These are phyloP conservation scores for Apiospora phragmitis DNA, from an alignment of 2,329 filamentous ascomycete species.

Conservation along the genomic window DNA sequence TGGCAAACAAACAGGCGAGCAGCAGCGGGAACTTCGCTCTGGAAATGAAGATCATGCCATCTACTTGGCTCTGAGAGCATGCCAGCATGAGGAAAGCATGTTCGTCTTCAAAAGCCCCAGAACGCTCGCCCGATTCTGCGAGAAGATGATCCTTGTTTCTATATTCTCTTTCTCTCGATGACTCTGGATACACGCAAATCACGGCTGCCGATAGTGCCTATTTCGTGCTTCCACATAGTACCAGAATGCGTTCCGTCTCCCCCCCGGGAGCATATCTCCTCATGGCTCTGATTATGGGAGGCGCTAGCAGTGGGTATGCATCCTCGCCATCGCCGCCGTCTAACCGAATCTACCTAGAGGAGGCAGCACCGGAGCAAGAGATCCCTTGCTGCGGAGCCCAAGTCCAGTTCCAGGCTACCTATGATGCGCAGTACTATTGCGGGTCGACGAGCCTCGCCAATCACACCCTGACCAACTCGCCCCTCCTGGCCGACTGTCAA, in stretches of 20 bases:
- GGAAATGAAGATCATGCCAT: not conserved
- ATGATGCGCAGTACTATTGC: not conserved
- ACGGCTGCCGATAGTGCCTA: no score
- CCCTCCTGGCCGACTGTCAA: not conserved
- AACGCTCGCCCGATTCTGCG: not conserved
- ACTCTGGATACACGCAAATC: rapidly evolving
- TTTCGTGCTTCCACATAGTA: not conserved
- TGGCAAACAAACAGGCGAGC: not conserved
- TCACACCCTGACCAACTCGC: not conserved
- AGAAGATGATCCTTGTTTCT: not conserved
- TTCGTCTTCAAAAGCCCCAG: not conserved
- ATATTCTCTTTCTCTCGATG: no score
- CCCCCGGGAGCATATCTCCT: not conserved
- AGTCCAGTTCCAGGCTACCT: not conserved
- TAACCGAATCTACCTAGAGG: not conserved
- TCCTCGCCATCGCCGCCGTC: not conserved
- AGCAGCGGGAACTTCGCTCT: not conserved
- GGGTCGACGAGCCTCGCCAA: not conserved
- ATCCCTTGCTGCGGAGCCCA: not conserved
- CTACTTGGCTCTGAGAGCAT: not conserved
- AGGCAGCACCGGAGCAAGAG: not conserved
- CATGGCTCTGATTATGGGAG: not conserved
- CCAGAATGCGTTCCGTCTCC: not conserved
- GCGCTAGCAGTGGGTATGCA: no score
- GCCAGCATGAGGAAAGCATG: no score